Conservation (phyloP, 1,139 yeast species). For the Yamadazyma atlantica region DNA sequence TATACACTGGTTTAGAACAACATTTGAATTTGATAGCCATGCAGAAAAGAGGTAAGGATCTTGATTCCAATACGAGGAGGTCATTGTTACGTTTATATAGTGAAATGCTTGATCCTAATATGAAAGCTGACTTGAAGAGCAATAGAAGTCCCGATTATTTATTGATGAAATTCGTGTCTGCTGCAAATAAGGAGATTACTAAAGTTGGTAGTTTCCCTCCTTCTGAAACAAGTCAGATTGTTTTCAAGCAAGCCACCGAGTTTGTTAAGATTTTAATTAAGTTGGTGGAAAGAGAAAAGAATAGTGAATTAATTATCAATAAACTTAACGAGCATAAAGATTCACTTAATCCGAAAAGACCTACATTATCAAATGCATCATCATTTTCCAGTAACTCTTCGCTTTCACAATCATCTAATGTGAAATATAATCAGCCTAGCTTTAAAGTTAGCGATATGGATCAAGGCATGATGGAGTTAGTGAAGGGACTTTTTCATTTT, state of each 20-base stretch:
- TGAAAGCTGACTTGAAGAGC: constrained; percentile 37
- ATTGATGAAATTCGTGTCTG: constrained; percentile 62
- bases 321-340: constrained; percentile 46
- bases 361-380: constrained; percentile 5
- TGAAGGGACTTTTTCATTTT: constrained; percentile 41
- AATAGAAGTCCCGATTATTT: constrained; percentile 60
- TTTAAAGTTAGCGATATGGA: constrained; percentile 53
- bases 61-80: constrained; percentile 41
- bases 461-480: constrained; percentile 31
- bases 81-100: constrained; percentile 61
- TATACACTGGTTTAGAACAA: constrained; percentile 47
- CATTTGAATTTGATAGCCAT: constrained; percentile 56
- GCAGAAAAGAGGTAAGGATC: constrained; percentile 38
- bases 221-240: constrained; percentile 42
- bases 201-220: constrained; percentile 46
- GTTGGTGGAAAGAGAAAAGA: constrained; percentile 45
- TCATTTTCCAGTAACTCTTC: constrained; percentile 11
- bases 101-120: constrained; percentile 53
- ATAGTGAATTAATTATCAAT: constrained; percentile 38
- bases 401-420: constrained; percentile 8
- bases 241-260: constrained; percentile 55
- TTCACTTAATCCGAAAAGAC: constrained; percentile 31
- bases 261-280: constrained; percentile 58
- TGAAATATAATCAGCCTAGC: constrained; percentile 41
- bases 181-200: constrained; percentile 62